Evolutionary conservation across 805 yeast genomes (phyloP).

Genomic region (Candida chauliodis): DNA sequence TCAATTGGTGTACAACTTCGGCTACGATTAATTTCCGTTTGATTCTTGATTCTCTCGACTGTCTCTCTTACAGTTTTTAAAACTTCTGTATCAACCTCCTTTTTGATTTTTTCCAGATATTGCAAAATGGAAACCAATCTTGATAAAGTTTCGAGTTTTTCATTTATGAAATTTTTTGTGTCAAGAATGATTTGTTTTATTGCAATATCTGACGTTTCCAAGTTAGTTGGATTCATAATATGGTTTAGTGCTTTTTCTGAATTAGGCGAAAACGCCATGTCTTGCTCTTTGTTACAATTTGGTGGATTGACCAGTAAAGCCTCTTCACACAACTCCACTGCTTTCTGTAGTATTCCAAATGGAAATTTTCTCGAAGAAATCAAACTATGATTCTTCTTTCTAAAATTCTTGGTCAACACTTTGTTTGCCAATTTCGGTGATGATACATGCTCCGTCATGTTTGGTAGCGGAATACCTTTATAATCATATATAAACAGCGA

Average conservation of each 20-base stretch:
- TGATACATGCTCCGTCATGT: slow-evolving; percentile 2
- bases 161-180: slow-evolving; percentile 55
- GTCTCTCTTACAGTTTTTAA: slow-evolving; percentile 61
- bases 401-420: slow-evolving; percentile 12
- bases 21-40: slow-evolving; percentile 13
- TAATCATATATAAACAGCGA: slow-evolving; percentile 39
- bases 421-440: slow-evolving; percentile 20
- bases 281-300: slow-evolving; percentile 26
- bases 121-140: slow-evolving; percentile 72
- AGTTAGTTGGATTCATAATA: slow-evolving; percentile 37
- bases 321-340: slow-evolving; percentile 67
- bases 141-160: slow-evolving; percentile 65
- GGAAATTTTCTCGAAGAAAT: slow-evolving; percentile 53
- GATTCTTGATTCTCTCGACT: slow-evolving; percentile 48
- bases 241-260: slow-evolving; percentile 54
- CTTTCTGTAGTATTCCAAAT: slow-evolving; percentile 52
- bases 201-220: slow-evolving; percentile 59
- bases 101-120: slow-evolving; percentile 71
- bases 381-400: slow-evolving; percentile 18
- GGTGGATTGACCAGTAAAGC: slow-evolving; percentile 68
- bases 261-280: slow-evolving; percentile 51
- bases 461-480: slow-evolving; percentile 54
- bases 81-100: slow-evolving; percentile 72
- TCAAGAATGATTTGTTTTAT: slow-evolving; percentile 61
- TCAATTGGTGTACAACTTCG: slow-evolving; percentile 7